Evolutionary conservation across 805 yeast species (phyloP).

Genomic region (Deakozyma indianensis): DNA sequence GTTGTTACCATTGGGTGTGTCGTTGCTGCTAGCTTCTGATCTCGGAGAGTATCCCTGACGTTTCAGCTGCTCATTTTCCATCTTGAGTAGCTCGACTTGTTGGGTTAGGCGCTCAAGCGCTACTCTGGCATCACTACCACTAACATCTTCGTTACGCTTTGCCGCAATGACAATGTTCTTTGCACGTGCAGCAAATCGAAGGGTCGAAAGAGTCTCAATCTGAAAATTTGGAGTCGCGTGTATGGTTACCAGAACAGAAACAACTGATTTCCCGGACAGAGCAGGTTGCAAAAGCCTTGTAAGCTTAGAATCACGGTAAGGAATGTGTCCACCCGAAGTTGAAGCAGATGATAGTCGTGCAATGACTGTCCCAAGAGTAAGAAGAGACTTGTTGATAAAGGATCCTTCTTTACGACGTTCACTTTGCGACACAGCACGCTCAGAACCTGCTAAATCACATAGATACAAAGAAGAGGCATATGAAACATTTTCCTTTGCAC

Average conservation of each 20-base stretch:
- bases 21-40: conserved; percentile 4
- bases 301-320: conserved; percentile 85
- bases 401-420: conserved; percentile 92
- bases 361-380: conserved; percentile 88
- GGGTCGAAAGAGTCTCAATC: conserved; percentile 75
- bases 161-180: conserved; percentile 69
- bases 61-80: conserved; percentile 30
- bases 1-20: neutral
- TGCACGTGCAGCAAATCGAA: conserved; percentile 87
- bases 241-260: conserved; percentile 77
- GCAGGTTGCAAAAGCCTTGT: conserved; percentile 89
- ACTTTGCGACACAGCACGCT: conserved; percentile 55
- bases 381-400: conserved; percentile 75
- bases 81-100: conserved; percentile 47
- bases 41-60: conserved; percentile 16
- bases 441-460: conserved; percentile 97
- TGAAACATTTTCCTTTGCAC: conserved; percentile 14
- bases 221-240: conserved; percentile 43
- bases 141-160: conserved; percentile 24
- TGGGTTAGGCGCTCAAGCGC: conserved; percentile 37
- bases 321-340: conserved; percentile 48
- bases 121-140: conserved; percentile 27
- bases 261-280: conserved; percentile 70
- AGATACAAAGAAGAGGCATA: conserved; percentile 52
- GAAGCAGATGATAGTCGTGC: conserved; percentile 45